Evolutionary conservation across 768 basidiomycete genomes (phyloP).

Genomic region (Glaciozyma martinii): DNA sequence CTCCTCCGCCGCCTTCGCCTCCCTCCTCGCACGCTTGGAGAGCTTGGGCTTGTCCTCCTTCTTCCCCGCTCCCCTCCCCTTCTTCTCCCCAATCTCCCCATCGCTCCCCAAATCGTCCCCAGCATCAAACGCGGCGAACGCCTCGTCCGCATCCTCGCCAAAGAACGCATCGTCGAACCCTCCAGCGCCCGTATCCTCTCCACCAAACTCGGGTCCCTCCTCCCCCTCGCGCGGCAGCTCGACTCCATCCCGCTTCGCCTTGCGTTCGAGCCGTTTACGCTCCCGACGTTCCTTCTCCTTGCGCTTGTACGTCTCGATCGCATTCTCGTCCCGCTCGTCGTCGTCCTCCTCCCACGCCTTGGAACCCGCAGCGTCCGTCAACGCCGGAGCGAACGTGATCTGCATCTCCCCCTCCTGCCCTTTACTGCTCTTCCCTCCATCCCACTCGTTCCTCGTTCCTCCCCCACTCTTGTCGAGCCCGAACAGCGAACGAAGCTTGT

Average conservation of each 20-base stretch:
- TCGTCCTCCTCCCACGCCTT: conserved; percentile 32
- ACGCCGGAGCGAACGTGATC: conserved; percentile 84
- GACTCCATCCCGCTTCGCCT: conserved; percentile 39
- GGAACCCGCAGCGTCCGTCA: conserved; percentile 45
- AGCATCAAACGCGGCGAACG: conserved; percentile 27
- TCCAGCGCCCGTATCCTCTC: conserved; percentile 20
- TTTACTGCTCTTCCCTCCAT: conserved; percentile 19
- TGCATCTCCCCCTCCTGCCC: conserved; percentile 62
- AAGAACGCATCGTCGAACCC: conserved; percentile 68
- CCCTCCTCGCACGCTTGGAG: conserved; percentile 28
- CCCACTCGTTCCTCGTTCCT: conserved; percentile 22
- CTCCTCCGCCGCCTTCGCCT: conserved; percentile 24
- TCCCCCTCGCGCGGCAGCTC: conserved; percentile 22
- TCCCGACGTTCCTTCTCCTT: conserved; percentile 84
- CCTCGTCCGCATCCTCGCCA: conserved; percentile 44
- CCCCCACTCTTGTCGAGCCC: conserved; percentile 26
- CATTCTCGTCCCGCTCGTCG: conserved; percentile 59
- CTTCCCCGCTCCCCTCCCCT: conserved; percentile 33
- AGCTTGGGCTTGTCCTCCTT: conserved; percentile 30
- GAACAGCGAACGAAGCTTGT: conserved; percentile 19
- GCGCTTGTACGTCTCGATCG: conserved; percentile 76
- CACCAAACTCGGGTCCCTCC: conserved; percentile 22
- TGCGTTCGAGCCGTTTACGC: conserved; percentile 61
- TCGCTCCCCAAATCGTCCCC: conserved; percentile 31
- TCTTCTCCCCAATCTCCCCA: conserved; percentile 29